Conservation (phyloP, 495 filamentous ascomycete species). For the Penicillium longicatenatum region DNA sequence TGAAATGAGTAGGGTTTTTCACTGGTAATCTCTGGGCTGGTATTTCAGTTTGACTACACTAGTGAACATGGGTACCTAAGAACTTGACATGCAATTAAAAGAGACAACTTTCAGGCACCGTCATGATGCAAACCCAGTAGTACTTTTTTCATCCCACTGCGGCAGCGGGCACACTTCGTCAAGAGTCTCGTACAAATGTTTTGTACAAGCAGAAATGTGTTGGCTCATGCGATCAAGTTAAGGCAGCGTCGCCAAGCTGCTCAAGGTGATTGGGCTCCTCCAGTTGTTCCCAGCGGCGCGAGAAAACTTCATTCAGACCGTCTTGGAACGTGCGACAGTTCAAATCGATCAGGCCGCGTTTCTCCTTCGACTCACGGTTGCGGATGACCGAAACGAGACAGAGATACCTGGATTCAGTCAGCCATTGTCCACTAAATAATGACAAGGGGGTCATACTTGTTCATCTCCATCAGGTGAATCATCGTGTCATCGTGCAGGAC, state of each 20-base stretch:
- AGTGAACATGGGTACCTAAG: background rate
- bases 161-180: background rate
- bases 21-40: background rate
- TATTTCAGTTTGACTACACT: background rate
- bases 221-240: background rate
- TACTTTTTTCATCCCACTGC: background rate
- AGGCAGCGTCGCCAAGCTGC: background rate
- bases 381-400: constrained; percentile 77
- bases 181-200: background rate
- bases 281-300: constrained; percentile 46
- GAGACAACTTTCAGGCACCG: background rate
- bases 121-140: background rate
- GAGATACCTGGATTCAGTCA: constrained; percentile 47
- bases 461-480: constrained; percentile 88
- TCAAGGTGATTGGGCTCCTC: background rate
- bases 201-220: background rate
- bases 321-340: constrained; percentile 63
- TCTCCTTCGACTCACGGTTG: constrained; percentile 58
- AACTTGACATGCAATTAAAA: background rate
- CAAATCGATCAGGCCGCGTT: constrained; percentile 61
- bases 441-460: constrained; percentile 59
- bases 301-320: constrained; percentile 59
- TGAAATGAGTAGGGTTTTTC: no score
- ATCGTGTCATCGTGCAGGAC: constrained; percentile 77
- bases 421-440: constrained; percentile 9